These are phyloP conservation scores for Fusarium continuum DNA, from an alignment of 2,329 filamentous ascomycete genomes.

Conservation along the genomic window DNA sequence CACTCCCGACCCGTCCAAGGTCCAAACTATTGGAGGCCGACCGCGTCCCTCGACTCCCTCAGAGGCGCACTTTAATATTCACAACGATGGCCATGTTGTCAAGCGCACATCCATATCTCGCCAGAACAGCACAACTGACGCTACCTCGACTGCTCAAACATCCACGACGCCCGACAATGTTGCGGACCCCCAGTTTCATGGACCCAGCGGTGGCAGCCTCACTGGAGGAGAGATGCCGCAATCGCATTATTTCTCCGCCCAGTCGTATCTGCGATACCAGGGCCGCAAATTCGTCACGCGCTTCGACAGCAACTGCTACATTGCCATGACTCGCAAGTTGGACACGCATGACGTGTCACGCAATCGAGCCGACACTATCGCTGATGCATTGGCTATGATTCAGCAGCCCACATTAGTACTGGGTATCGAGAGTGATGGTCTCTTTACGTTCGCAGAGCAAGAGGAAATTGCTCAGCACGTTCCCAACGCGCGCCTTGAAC, in stretches of 20 bases:
- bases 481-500: conserved; percentile 78
- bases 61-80: conserved; percentile 80
- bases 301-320: conserved; percentile 99
- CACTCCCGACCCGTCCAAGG: conserved; percentile 83
- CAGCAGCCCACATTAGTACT: conserved; percentile 90
- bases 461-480: conserved; percentile 88
- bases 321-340: conserved; percentile 96
- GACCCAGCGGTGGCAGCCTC: conserved; percentile 62
- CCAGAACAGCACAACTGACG: conserved; percentile 51
- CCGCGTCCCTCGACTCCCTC: conserved; percentile 69
- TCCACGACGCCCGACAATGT: conserved; percentile 41
- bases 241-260: conserved; percentile 95
- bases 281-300: conserved; percentile 95
- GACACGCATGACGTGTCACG: conserved; percentile 96
- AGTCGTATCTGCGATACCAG: conserved; percentile 97
- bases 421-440: conserved; percentile 92
- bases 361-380: conserved; percentile 72
- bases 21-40: conserved; percentile 81
- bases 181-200: conserved; percentile 74
- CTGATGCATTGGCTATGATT: conserved; percentile 81
- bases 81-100: conserved; percentile 81
- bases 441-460: conserved; percentile 98
- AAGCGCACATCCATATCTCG: conserved; percentile 63
- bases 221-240: conserved; percentile 64
- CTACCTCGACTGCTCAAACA: conserved; percentile 44